Base-by-base conservation (phyloP, 352 stramenopile species). In the Salisapilia sapeloensis region DNA sequence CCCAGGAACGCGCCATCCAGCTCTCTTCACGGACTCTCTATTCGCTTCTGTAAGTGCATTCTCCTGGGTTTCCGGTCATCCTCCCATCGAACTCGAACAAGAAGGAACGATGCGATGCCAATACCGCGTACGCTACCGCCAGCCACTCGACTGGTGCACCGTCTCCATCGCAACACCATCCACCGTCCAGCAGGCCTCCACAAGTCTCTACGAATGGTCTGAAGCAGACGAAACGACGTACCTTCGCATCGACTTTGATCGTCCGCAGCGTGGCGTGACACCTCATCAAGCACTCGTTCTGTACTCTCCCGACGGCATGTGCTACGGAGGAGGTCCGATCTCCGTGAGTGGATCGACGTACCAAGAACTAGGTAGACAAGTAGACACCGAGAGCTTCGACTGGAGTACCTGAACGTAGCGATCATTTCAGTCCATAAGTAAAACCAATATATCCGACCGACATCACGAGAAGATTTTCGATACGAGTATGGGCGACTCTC, bases 1-100 rank as follows among this genome's bases (percentile, higher is more conserved):
- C 12, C 58, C 78, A 22, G 80, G 78, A 16, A 96, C 83, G 8
- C 64, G 89, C 33, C 81, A 97, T 53, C 82, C 85, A 1, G 63
- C 90, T 6, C 57, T 97, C 12, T 96, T 94, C 47, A 67, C 64
- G 0, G 76, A 95, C 50, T 35, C 60, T 33, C 60, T 96, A 4
- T 85, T 80, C 31, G 60, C 92, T 2, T 60, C 76, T 7, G 47
- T 60, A 13, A 13, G 24, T 2, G 33, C 58, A 23, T 93, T 97
- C 42, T 92, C 96, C 58, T 97, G 91, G 89, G 92, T 96, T 37
- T 48, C 56, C 23, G 60, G 59, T 24, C 29, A 59, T 4, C 6
- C 61, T 4, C 69, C 70, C 6, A 24, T 33, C 10, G 49, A 72
- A 36, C 52, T 83, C 16, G 38, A 26, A 13, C 27, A 58, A 3